Conservation (phyloP, 352 stramenopile genomes). For the Pythium myriotylum region DNA sequence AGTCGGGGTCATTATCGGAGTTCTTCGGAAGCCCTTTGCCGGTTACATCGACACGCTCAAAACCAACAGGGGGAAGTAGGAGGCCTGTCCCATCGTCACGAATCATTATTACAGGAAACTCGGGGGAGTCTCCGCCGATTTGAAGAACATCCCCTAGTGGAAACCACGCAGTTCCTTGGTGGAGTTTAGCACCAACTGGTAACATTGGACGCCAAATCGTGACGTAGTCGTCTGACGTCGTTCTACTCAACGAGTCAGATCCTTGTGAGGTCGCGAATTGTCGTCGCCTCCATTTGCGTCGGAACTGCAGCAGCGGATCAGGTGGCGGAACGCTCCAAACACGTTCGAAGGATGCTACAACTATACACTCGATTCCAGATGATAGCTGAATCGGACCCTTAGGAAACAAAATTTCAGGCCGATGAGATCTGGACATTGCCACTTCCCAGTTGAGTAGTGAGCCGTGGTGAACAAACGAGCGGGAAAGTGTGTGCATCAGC, state of each 20-base stretch:
- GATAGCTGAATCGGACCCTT: slow-evolving; percentile 79
- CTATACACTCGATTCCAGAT: slow-evolving; percentile 67
- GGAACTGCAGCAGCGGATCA: slow-evolving; percentile 76
- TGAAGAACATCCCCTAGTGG: slow-evolving; percentile 73
- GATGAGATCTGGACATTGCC: slow-evolving; percentile 37
- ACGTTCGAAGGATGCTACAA: slow-evolving; percentile 79
- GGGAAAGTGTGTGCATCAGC: slow-evolving; percentile 77
- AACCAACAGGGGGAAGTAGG: slow-evolving; percentile 64
- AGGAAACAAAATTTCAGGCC: slow-evolving; percentile 50
- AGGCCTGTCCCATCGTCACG: slow-evolving; percentile 52
- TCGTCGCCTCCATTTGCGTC: slow-evolving; percentile 80
- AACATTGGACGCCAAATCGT: slow-evolving; percentile 77
- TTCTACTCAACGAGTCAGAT: slow-evolving; percentile 40
- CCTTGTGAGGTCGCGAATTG: background rate
- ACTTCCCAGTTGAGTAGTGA: slow-evolving; percentile 50
- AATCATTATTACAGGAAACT: slow-evolving; percentile 61
- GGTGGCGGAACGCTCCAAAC: slow-evolving; percentile 82
- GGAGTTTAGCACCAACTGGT: slow-evolving; percentile 41
- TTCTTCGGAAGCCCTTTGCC: slow-evolving; percentile 82
- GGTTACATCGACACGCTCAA: slow-evolving; percentile 82
- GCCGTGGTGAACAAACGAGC: slow-evolving; percentile 48
- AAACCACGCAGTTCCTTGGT: slow-evolving; percentile 54
- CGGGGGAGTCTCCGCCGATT: slow-evolving; percentile 56
- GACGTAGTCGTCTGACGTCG: slow-evolving; percentile 51
- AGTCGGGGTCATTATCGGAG: slow-evolving; percentile 68